Base-by-base conservation (phyloP, 1,284 basidiomycete species). In the Cutaneotrichosporon arboriforme region DNA sequence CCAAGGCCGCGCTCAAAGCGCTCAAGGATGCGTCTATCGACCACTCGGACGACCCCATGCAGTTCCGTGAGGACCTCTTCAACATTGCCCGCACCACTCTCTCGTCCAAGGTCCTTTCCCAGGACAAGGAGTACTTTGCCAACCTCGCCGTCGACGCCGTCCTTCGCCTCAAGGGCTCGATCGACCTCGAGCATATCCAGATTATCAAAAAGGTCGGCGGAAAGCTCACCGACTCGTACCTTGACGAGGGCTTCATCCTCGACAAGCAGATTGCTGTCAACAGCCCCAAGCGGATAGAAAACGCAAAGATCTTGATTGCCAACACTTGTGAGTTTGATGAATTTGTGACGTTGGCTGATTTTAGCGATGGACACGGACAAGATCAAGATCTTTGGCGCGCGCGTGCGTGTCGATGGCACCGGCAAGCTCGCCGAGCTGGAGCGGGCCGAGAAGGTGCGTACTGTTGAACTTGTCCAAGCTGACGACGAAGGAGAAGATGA, bases 161-260 rank as follows among this genome's bases (percentile, higher is more conserved):
- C 1, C 80, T 98, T 49, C 82, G 96, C 38, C 77, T 99, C 44
- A 96, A 94, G 80, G 90, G 86, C 51, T 94, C 90, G 35, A 94
- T 90, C 52, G 88, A 98, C 77, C 80, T 99, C 22, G 96, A 99
- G 66, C 93, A 98, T 73, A 97, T 99, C 62, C 96, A 99, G 77
- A 88, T 98, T 76, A 99, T 98, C 80, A 99, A 99, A 81, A 97
- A 97, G 78, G 88, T 90, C 35, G 96, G 96, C 55, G 96, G 96
- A 56, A 98, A 98, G 78, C 82, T 99, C 60, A 96, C 92, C 8
- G 94, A 98, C 70, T 96, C 90, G 15, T 99, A 98, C 79, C 84
- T 99, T 43, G 93, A 97, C 69, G 94, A 98, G 79, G 93, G 94
- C 26, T 99, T 98, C 78, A 98, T 99, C 69, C 84, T 99, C 44